Evolutionary conservation across 495 filamentous ascomycete genomes (phyloP).

Genomic region (Xylaria acuta): DNA sequence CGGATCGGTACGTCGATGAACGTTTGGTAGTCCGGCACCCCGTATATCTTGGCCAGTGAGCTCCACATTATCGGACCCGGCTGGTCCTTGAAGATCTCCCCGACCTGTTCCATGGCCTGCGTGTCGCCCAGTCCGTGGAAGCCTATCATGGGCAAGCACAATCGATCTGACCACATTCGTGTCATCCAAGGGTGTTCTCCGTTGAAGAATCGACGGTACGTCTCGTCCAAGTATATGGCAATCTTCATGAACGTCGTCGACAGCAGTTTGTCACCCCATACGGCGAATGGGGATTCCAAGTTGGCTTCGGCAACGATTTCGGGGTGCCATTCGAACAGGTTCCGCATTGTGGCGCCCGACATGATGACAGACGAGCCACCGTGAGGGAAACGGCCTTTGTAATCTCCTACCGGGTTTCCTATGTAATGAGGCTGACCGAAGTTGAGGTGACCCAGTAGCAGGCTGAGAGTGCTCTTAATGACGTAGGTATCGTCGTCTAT

Average conservation of each 20-base stretch:
- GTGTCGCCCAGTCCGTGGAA: conserved; percentile 49
- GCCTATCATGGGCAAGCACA: conserved; percentile 49
- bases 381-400: conserved; percentile 54
- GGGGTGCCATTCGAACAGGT: conserved; percentile 43
- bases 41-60: conserved; percentile 48
- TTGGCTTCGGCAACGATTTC: conserved; percentile 40
- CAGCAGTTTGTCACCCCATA: conserved; percentile 53
- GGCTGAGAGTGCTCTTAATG: conserved; percentile 46
- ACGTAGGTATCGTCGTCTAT: conserved; percentile 57
- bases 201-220: conserved; percentile 52
- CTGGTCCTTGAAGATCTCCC: conserved; percentile 42
- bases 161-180: conserved; percentile 48
- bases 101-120: conserved; percentile 44
- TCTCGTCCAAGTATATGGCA: conserved; percentile 52
- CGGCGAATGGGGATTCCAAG: conserved; percentile 45
- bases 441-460: conserved; percentile 50
- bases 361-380: conserved; percentile 54
- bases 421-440: conserved; percentile 48
- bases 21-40: conserved; percentile 38
- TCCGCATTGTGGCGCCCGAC: conserved; percentile 48
- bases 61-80: conserved; percentile 47
- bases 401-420: conserved; percentile 59
- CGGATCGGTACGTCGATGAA: conserved; percentile 38
- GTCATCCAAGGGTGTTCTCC: conserved; percentile 51
- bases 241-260: conserved; percentile 48